Conservation (phyloP, 2,329 filamentous ascomycete species). For the Talaromyces rugulosus region DNA sequence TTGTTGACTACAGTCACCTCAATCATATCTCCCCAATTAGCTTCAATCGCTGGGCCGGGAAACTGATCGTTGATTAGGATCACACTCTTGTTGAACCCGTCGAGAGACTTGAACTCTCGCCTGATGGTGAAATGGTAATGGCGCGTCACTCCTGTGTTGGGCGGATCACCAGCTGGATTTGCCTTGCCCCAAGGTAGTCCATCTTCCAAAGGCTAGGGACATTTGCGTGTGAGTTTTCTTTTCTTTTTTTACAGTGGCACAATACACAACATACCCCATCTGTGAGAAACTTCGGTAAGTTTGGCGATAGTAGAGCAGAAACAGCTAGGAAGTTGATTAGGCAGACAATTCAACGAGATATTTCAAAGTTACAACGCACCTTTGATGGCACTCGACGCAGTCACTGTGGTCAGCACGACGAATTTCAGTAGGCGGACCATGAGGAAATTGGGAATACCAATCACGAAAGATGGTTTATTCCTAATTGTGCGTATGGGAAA, state of each 20-base stretch:
- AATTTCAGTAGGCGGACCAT: not conserved
- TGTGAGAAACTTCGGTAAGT: not conserved
- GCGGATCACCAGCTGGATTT: not conserved
- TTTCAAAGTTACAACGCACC: not conserved
- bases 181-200: not conserved
- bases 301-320: not conserved
- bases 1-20: not conserved
- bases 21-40: conserved; percentile 5
- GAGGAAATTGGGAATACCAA: not conserved
- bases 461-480: no score
- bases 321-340: not conserved
- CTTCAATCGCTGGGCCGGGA: not conserved
- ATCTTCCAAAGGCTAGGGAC: not conserved
- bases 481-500: no score
- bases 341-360: not conserved
- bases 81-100: not conserved
- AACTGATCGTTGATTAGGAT: not conserved
- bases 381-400: not conserved
- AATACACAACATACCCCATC: not conserved
- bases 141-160: not conserved
- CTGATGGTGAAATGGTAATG: not conserved
- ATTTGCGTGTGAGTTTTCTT: no score
- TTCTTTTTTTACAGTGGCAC: no score
- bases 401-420: not conserved
- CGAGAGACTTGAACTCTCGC: not conserved